These are phyloP conservation scores for Coffea canephora DNA, from an alignment of 257 asterid species.

Conservation along the genomic window DNA sequence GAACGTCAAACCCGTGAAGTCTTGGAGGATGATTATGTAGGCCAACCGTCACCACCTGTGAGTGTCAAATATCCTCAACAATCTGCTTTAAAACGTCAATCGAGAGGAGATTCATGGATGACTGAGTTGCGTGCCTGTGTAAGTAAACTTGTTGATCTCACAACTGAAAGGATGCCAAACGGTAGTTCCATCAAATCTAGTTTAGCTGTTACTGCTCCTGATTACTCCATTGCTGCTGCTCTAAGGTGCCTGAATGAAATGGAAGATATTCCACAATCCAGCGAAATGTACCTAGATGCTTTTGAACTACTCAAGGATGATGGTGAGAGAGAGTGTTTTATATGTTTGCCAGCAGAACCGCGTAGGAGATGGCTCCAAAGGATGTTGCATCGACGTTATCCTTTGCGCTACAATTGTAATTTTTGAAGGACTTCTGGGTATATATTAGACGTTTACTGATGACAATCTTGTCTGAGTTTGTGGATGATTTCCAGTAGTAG, in stretches of 20 bases:
- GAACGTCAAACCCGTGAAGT: slow-evolving; percentile 31
- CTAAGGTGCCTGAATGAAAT: slow-evolving; percentile 73
- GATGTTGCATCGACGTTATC: slow-evolving; percentile 61
- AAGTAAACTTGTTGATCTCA: slow-evolving; percentile 61
- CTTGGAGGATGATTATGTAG: slow-evolving; percentile 33
- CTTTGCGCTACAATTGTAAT: slow-evolving; percentile 57
- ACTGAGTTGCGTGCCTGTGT: slow-evolving; percentile 61
- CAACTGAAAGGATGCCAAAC: slow-evolving; percentile 45
- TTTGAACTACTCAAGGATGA: slow-evolving; percentile 71
- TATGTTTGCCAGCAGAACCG: slow-evolving; percentile 81
- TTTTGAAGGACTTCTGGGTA: slow-evolving; percentile 19
- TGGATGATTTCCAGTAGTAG: neutral
- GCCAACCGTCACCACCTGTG: slow-evolving; percentile 32
- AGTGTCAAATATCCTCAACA: slow-evolving; percentile 44
- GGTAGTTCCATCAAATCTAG: slow-evolving; percentile 19
- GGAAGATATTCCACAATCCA: slow-evolving; percentile 74
- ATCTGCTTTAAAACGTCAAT: slow-evolving; percentile 35
- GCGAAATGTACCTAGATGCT: slow-evolving; percentile 92
- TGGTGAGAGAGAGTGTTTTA: slow-evolving; percentile 74
- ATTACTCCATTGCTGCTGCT: slow-evolving; percentile 66
- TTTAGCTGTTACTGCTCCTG: slow-evolving; percentile 33
- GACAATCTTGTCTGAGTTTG: neutral
- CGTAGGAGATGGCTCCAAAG: slow-evolving; percentile 96
- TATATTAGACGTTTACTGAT: neutral
- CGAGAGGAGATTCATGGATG: slow-evolving; percentile 62